Evolutionary conservation across 1,139 yeast genomes (phyloP).

Genomic region (Diutina mesorugosa): DNA sequence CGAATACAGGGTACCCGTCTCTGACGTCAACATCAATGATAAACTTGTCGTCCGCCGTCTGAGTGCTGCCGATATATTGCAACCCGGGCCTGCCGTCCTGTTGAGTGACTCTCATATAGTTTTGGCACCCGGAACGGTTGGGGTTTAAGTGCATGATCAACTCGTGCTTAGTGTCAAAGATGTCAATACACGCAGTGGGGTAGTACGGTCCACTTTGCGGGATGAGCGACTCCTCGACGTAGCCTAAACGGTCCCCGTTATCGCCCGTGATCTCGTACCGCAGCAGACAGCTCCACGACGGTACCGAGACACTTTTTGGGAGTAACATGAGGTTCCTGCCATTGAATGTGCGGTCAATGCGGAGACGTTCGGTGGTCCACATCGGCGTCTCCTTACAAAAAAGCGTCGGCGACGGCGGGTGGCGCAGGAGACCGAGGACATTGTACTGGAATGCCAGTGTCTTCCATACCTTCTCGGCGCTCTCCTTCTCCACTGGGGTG

Average conservation of each 20-base stretch:
- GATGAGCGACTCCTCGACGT: not conserved
- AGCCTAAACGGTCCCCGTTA: not conserved
- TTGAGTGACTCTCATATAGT: not conserved
- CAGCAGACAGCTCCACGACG: not conserved
- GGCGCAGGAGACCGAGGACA: not conserved
- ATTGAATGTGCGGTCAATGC: not conserved
- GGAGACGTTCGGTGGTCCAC: not conserved
- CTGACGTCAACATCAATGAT: not conserved
- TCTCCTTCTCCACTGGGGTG: not conserved
- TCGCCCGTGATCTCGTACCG: not conserved
- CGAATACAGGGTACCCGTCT: not conserved
- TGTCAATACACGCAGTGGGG: not conserved
- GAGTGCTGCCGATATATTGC: not conserved
- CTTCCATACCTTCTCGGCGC: not conserved
- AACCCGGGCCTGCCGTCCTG: not conserved
- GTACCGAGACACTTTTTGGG: not conserved
- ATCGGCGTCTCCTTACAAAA: not conserved
- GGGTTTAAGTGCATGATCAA: not conserved
- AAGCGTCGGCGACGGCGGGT: not conserved
- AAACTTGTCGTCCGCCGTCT: not conserved
- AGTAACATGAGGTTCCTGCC: not conserved
- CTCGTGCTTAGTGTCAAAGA: not conserved
- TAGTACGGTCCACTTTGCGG: not conserved
- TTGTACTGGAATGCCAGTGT: not conserved
- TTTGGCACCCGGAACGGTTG: not conserved